phyloP scores from a whole-genome alignment of 2,329 filamentous ascomycete genomes.

The Aureobasidium pullulans region DNA sequence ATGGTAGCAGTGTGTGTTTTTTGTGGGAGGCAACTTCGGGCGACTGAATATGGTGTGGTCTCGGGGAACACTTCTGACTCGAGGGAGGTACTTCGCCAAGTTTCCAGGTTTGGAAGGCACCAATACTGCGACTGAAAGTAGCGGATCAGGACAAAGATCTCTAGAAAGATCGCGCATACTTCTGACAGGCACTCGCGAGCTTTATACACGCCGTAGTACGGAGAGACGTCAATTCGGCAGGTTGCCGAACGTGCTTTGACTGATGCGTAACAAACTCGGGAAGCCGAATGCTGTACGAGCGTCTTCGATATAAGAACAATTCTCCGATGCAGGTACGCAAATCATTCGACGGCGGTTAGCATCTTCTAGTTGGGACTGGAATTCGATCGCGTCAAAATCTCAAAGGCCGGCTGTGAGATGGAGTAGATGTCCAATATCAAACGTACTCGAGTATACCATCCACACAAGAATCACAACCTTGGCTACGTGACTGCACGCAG shows the following conservation, averaged over 20 bases:
- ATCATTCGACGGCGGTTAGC: background rate
- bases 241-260: slow-evolving; percentile 4
- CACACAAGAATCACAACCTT: background rate
- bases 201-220: background rate
- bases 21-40: too few relatives aligned
- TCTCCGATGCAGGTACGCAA: slow-evolving; percentile 4
- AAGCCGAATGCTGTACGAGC: background rate
- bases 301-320: background rate
- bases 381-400: background rate
- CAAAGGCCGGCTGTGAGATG: too few relatives aligned
- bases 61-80: too few relatives aligned
- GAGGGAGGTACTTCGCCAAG: too few relatives aligned
- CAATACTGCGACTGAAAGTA: too few relatives aligned
- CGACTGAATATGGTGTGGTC: too few relatives aligned
- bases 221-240: slow-evolving; percentile 5
- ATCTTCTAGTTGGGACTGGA: background rate
- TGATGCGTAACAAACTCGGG: background rate
- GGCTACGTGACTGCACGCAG: background rate
- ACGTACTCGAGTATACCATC: too few relatives aligned
- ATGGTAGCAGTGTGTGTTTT: background rate
- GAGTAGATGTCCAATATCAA: too few relatives aligned
- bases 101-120: too few relatives aligned
- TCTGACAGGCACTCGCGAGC: background rate
- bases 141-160: too few relatives aligned
- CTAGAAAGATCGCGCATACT: background rate